A percentile compares a stretch with the other conserved stretches of the same genome.
phyloP scores from a whole-genome alignment of 495 filamentous ascomycete genomes.

The Aspergillus asperescens region DNA sequence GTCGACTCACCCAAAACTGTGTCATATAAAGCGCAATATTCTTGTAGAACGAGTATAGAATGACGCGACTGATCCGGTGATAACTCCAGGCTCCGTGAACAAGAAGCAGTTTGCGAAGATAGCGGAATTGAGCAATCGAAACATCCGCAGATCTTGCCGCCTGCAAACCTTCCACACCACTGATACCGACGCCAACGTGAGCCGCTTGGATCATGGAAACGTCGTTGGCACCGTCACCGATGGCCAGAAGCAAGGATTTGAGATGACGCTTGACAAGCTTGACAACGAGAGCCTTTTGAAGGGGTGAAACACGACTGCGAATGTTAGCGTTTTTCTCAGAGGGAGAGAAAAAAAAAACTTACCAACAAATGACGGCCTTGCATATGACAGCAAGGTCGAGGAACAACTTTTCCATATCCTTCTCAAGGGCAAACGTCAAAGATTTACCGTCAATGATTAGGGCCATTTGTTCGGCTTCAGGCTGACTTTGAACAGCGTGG shows the following conservation, averaged over 20 bases:
- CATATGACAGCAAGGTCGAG: slow-evolving; percentile 91
- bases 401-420: slow-evolving; percentile 88
- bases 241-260: slow-evolving; percentile 86
- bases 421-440: slow-evolving; percentile 88
- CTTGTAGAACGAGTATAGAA: slow-evolving; percentile 99
- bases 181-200: slow-evolving; percentile 97
- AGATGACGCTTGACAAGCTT: slow-evolving; percentile 97
- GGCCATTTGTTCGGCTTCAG: slow-evolving; percentile 82
- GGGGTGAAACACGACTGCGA: slow-evolving; percentile 82
- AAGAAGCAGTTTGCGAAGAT: slow-evolving; percentile 86
- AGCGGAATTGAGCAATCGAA: slow-evolving; percentile 94
- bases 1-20: slow-evolving; percentile 81
- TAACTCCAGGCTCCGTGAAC: slow-evolving; percentile 98
- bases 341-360: slow-evolving; percentile 21
- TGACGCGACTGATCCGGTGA: slow-evolving; percentile 91
- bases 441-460: slow-evolving; percentile 97
- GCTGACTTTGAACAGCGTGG: slow-evolving; percentile 74
- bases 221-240: slow-evolving; percentile 97
- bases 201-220: slow-evolving; percentile 99
- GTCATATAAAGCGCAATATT: slow-evolving; percentile 99
- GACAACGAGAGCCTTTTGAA: slow-evolving; percentile 97
- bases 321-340: slow-evolving; percentile 11
- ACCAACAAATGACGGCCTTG: slow-evolving; percentile 98
- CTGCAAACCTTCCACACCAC: slow-evolving; percentile 96
- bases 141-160: slow-evolving; percentile 95